Percentiles rank a stretch among this genome's conserved stretches.
phyloP scores from a whole-genome alignment of 129 eudicot species.

The Arctium minus region DNA sequence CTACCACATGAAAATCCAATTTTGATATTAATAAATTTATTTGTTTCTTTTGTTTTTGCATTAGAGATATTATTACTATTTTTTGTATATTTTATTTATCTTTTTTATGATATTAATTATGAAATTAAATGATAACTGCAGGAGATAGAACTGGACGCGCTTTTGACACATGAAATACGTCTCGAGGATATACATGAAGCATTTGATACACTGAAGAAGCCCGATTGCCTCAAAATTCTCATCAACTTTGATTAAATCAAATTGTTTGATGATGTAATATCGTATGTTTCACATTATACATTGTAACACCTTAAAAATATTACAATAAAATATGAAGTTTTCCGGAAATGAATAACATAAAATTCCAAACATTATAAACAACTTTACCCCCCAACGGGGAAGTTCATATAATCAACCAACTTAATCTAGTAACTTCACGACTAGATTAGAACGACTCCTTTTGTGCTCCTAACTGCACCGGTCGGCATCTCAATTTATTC shows the following conservation, averaged over 20 bases:
- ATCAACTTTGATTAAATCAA: slow-evolving; percentile 15
- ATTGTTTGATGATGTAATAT: not conserved
- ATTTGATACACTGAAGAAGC: slow-evolving; percentile 38
- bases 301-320: no score
- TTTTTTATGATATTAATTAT: not conserved
- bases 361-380: no score
- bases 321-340: no score
- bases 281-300: not conserved
- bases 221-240: slow-evolving; percentile 37
- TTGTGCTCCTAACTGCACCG: no score
- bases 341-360: no score
- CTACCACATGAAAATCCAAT: not conserved
- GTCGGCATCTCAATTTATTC: no score
- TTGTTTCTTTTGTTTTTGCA: no score
- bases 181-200: slow-evolving; percentile 39
- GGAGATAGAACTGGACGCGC: slow-evolving; percentile 45
- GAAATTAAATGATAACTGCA: not conserved
- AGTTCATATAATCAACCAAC: no score
- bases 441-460: no score
- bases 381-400: no score
- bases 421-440: no score
- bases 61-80: no score
- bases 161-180: slow-evolving; percentile 43
- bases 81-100: not conserved
- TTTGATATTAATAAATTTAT: not conserved